A percentile compares a stretch with the other conserved stretches of the same genome.
Evolutionary conservation across 176 grass and related monocot species (phyloP).

Genomic region (Triticum timopheevii): DNA sequence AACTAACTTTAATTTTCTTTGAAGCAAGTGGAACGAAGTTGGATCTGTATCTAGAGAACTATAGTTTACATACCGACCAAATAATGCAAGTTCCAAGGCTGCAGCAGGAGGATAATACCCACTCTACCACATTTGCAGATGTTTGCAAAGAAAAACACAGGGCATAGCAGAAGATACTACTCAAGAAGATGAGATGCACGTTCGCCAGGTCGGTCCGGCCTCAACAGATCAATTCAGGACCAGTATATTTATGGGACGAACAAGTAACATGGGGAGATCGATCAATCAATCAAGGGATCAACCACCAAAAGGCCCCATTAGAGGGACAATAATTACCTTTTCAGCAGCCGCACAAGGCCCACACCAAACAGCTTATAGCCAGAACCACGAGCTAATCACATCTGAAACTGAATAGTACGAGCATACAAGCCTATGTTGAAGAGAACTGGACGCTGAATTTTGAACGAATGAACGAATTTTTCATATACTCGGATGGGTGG

Average conservation of each 20-base stretch:
- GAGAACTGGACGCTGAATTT: background rate
- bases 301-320: conserved; percentile 43
- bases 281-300: conserved; percentile 32
- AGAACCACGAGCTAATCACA: background rate
- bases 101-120: background rate
- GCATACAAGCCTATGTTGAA: background rate
- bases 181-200: background rate
- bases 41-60: background rate
- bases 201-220: background rate
- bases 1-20: background rate
- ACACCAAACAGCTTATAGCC: background rate
- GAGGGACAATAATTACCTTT: conserved; percentile 21
- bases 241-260: conserved; percentile 18
- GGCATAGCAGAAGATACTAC: background rate
- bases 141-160: background rate
- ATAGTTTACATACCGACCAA: background rate
- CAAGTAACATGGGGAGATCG: conserved; percentile 31
- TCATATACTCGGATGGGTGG: background rate
- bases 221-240: conserved; percentile 31
- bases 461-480: conserved; percentile 43
- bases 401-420: background rate
- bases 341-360: background rate
- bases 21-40: background rate
- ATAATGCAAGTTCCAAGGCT: background rate
- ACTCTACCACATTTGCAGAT: background rate